These are phyloP conservation scores for Polyplosphaeria fusca DNA, from an alignment of 495 filamentous ascomycete genomes.

Conservation along the genomic window DNA sequence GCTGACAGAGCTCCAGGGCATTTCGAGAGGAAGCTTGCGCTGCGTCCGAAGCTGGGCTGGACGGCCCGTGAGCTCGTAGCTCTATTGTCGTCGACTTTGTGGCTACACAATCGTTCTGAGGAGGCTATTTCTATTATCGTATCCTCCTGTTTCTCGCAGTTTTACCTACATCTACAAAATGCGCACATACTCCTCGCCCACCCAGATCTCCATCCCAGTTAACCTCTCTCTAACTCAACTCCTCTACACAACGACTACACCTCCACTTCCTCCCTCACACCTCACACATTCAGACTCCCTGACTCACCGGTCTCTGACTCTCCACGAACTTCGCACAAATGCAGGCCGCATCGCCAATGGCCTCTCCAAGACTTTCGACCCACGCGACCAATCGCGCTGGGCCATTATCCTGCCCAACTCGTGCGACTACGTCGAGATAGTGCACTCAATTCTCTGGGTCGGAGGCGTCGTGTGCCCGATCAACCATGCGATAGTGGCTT, in stretches of 20 bases:
- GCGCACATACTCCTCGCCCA: constrained; percentile 37
- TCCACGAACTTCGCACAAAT: constrained; percentile 39
- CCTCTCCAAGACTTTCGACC: constrained; percentile 32
- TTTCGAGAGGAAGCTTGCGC: no score
- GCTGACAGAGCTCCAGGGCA: no score
- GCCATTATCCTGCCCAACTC: constrained; percentile 42
- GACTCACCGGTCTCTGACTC: constrained; percentile 41
- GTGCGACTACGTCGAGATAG: constrained; percentile 41
- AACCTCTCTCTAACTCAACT: constrained; percentile 42
- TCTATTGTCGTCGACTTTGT: no score
- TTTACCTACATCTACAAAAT: no score
- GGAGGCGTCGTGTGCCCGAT: constrained; percentile 26
- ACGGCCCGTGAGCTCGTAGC: no score
- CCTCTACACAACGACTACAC: constrained; percentile 37
- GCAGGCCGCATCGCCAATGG: constrained; percentile 41
- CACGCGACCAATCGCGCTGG: constrained; percentile 38
- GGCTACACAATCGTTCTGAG: no score
- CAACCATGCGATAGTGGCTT: constrained; percentile 23
- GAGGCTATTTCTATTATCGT: no score
- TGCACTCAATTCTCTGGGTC: constrained; percentile 32
- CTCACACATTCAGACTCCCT: constrained; percentile 43
- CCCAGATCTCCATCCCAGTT: constrained; percentile 37
- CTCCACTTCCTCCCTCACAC: constrained; percentile 38
- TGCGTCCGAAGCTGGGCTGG: no score
- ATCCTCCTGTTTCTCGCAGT: no score